Conservation (phyloP, 805 yeast species). For the Pichia manshurica region DNA sequence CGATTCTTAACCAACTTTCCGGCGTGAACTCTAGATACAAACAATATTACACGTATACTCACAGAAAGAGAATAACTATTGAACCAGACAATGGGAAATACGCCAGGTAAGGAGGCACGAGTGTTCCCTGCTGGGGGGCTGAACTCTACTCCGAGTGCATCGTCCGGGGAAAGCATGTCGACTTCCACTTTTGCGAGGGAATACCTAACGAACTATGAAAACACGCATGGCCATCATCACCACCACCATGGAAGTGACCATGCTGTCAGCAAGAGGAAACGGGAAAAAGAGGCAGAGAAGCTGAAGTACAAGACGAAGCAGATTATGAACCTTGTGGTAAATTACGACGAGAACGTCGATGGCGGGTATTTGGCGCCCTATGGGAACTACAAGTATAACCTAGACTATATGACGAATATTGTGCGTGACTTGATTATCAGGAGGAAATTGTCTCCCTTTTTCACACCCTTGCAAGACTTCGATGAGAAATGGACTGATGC, state of each 20-base stretch:
- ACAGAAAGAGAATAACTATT: too few relatives aligned
- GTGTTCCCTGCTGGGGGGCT: not conserved
- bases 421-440: slow-evolving; percentile 68
- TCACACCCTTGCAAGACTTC: slow-evolving; percentile 79
- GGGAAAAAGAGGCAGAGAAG: slow-evolving; percentile 47
- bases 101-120: slow-evolving; percentile 8
- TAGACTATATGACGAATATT: slow-evolving; percentile 66
- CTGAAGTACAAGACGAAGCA: slow-evolving; percentile 49
- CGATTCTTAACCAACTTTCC: too few relatives aligned
- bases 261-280: slow-evolving; percentile 24
- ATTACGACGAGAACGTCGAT: slow-evolving; percentile 69
- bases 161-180: not conserved
- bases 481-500: slow-evolving; percentile 66
- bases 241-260: not conserved
- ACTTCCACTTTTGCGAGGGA: slow-evolving; percentile 1
- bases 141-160: not conserved
- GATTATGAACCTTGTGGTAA: slow-evolving; percentile 51
- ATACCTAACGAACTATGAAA: not conserved
- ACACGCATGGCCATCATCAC: not conserved
- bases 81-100: slow-evolving; percentile 11
- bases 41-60: not conserved
- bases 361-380: slow-evolving; percentile 93
- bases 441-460: slow-evolving; percentile 82
- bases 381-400: slow-evolving; percentile 74
- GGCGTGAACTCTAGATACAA: not conserved